Evolutionary conservation across 345 rosid genomes (phyloP).

Genomic region (Mercurialis annua): DNA sequence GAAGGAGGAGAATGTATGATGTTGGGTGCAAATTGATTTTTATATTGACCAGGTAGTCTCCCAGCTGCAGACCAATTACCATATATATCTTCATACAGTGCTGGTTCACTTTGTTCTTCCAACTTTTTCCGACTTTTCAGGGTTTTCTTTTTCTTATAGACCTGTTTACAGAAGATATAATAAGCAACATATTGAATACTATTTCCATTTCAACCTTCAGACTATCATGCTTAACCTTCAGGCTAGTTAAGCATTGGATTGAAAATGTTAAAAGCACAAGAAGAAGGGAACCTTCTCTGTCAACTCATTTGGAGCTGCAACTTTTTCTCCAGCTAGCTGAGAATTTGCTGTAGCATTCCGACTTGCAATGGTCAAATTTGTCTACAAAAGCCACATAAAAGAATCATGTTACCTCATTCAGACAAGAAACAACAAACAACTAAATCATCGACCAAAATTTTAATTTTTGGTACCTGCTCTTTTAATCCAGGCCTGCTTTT

Average conservation of each 20-base stretch:
- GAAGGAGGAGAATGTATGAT: constrained; percentile 35
- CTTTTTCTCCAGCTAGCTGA: constrained; percentile 26
- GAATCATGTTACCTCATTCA: not conserved
- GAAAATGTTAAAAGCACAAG: not conserved
- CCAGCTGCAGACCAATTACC: constrained; percentile 46
- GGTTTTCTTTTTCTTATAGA: constrained; percentile 45
- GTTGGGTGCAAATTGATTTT: constrained; percentile 38
- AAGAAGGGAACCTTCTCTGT: constrained; percentile 36
- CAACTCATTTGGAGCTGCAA: constrained; percentile 16
- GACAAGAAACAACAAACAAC: constrained; percentile 12
- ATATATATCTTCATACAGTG: constrained; percentile 36
- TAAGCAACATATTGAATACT: not conserved
- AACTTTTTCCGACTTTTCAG: constrained; percentile 38
- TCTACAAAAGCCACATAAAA: constrained; percentile 28
- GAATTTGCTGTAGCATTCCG: constrained; percentile 27
- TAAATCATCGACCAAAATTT: not conserved
- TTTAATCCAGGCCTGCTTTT: constrained; percentile 26
- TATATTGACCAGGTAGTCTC: constrained; percentile 31
- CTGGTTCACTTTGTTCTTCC: constrained; percentile 41
- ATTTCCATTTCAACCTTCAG: not conserved
- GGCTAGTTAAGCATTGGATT: constrained; percentile 2
- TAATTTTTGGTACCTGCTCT: constrained; percentile 54
- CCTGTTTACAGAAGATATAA: constrained; percentile 32
- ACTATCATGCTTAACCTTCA: not conserved
- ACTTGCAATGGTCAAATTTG: constrained; percentile 20